Evolutionary conservation across 2,329 filamentous ascomycete genomes (phyloP), one percentile per base, ranked within the genome.

Genomic region (Pseudogymnoascus sp.): DNA sequence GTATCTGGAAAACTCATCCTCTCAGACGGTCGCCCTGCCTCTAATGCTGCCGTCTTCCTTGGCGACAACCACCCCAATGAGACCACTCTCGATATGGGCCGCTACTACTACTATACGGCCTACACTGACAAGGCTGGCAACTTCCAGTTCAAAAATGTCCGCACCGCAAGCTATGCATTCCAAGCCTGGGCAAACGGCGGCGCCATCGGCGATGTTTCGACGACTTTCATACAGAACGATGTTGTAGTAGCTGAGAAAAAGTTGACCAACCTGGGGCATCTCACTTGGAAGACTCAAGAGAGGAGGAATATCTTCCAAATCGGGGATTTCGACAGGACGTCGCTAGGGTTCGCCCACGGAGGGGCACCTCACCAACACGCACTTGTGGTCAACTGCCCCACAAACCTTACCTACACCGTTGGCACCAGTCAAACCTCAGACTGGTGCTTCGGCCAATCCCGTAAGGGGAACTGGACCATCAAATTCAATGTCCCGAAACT

Each of bases 131-230:
- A 67, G 0, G 54, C 75, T 1, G 81, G 81, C 13, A 66, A 70
- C 1, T 83, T 83, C 67, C 69, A 70, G 11, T 77, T 83, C 64
- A 65, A 71, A 3, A 67, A 80, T 63, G 78, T 83, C 16, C 77
- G 79, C 4, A 71, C 72, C 0, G 79, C 76, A 0, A 75, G 73
- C 1, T 83, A 81, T 66, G 80, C 77, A 0, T 68, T 83, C 1
- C 79, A 81, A 63, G 80, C 80, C 0, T 83, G 81, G 80, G 77
- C 78, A 1, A 79, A 79, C 65, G 80, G 79, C 64, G 78, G 77
- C 25, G 68, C 66, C 6, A 72, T 81, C 13, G 73, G 71, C 6
- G 76, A 81, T 60, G 79, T 83, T 1, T 77, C 77, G 13, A 81
- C 80, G 0, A 76, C 75, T 21, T 75, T 79, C 65, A 69, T 77